Base-by-base conservation (phyloP, 2,329 filamentous ascomycete genomes). In the Sporothrix dimorphospora region DNA sequence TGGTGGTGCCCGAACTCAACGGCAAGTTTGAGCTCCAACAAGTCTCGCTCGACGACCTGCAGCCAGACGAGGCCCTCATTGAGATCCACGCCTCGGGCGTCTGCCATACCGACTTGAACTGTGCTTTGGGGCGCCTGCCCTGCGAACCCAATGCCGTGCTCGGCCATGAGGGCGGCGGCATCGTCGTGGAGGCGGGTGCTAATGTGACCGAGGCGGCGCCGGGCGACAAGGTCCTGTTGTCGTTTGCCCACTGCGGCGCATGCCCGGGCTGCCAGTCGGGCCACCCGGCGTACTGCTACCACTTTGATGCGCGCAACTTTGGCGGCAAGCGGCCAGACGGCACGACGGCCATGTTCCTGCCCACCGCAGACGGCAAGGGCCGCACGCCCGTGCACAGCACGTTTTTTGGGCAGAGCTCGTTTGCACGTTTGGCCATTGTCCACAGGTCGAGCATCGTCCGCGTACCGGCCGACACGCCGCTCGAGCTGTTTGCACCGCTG, bases 391-490 rank as follows among this genome's bases (percentile, higher is more conserved):
- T 65, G 7, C 65, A 53, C 72, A 77, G 76, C 69, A 68, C 75
- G 45, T 81, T 80, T 59, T 81, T 81, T 27, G 80, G 80, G 0
- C 80, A 81, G 72, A 78, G 76, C 34, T 79, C 78, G n/a, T 79
- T 81, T 30, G 76, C 80, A 0, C 73, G 76, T 0, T 76, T 78
- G 57, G 76, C 80, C 0, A 69, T 81, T 6, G 80, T 77, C 0
- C 76, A 80, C 70, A 65, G 72, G 27, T 77, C 77, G 3, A 76
- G 76, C 8, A 75, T 79, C 1, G 79, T 81, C n/a, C 78, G 76
- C 69, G 77, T 80, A 0, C 67, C 74, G 0, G 14, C 27, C 0
- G 74, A 75, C 4, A 21, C 27, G 0, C 74, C 75, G 1, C 75
- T 81, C 14, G 75, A 75, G 5, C 65, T 80, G 1, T 78, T 78